These are phyloP conservation scores for Strobilomyces confusus DNA, from an alignment of 768 basidiomycete genomes.

Conservation along the genomic window DNA sequence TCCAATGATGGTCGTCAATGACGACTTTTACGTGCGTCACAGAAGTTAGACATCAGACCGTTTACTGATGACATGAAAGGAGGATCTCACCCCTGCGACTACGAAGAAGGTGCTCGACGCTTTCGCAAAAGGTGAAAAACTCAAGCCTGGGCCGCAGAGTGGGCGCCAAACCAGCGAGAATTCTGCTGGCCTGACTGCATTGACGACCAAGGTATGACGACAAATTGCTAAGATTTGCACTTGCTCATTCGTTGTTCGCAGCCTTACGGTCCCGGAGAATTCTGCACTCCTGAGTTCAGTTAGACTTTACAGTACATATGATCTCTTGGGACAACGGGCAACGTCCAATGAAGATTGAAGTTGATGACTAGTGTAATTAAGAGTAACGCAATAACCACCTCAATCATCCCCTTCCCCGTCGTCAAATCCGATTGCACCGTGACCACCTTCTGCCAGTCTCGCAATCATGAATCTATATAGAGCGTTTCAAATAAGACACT, in stretches of 20 bases:
- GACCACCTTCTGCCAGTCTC: conserved; percentile 68
- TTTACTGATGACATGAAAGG: conserved; percentile 40
- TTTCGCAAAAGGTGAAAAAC: conserved; percentile 78
- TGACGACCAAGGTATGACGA: conserved; percentile 62
- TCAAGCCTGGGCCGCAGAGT: conserved; percentile 92
- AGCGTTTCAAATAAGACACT: conserved; percentile 8
- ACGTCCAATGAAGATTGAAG: neutral
- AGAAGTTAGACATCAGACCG: neutral
- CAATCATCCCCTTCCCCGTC: conserved; percentile 82
- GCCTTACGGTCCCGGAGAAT: conserved; percentile 94
- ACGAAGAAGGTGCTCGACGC: conserved; percentile 79
- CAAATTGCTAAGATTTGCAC: neutral
- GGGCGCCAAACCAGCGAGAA: conserved; percentile 88
- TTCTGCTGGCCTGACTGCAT: conserved; percentile 82
- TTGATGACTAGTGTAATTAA: neutral
- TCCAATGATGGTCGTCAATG: conserved; percentile 92
- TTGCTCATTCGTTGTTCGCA: conserved; percentile 30
- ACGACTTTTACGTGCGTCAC: conserved; percentile 87
- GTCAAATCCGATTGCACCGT: conserved; percentile 68
- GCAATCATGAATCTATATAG: conserved; percentile 59
- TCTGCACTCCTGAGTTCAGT: conserved; percentile 80
- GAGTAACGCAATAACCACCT: conserved; percentile 10
- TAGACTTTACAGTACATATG: conserved; percentile 35
- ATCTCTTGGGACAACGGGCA: neutral
- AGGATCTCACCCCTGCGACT: conserved; percentile 75